phyloP scores from a whole-genome alignment of 352 stramenopile genomes.

The Saprolegnia diclina region DNA sequence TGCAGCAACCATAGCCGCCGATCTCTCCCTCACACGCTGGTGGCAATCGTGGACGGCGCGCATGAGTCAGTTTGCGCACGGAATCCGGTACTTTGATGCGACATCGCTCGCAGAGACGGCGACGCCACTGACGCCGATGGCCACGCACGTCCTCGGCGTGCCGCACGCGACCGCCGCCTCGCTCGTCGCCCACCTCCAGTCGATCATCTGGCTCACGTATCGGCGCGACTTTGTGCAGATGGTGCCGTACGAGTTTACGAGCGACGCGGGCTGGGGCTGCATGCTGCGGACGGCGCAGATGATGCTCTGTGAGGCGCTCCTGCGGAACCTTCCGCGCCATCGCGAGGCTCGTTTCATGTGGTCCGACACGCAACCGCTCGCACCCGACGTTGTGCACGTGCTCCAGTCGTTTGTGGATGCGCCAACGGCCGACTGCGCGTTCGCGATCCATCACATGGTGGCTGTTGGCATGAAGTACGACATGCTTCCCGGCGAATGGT shows the following conservation, averaged over 20 bases:
- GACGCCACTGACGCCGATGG: conserved; percentile 48
- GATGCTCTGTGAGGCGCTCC: conserved; percentile 87
- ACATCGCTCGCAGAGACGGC: conserved; percentile 33
- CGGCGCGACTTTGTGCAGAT: conserved; percentile 81
- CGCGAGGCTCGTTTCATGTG: conserved; percentile 32
- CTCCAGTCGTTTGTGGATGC: conserved; percentile 84
- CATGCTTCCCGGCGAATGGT: conserved; percentile 90
- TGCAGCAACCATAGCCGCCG: conserved; percentile 16
- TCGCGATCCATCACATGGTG: conserved; percentile 90
- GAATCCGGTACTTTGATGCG: conserved; percentile 67
- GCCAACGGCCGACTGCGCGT: conserved; percentile 52
- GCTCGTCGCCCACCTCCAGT: conserved; percentile 39
- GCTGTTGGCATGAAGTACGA: conserved; percentile 87
- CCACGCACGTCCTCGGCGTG: conserved; percentile 38
- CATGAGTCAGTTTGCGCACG: conserved; percentile 80
- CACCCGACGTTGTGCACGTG: conserved; percentile 44
- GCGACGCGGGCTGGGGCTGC: conserved; percentile 93
- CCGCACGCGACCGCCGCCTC: conserved; percentile 35
- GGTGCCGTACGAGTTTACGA: conserved; percentile 82
- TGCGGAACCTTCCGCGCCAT: conserved; percentile 63
- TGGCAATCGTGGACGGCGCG: conserved; percentile 24
- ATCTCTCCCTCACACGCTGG: conserved; percentile 23
- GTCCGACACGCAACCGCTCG: conserved; percentile 32
- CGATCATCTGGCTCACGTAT: conserved; percentile 88
- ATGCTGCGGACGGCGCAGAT: conserved; percentile 95